Evolutionary conservation across 1,284 basidiomycete species (phyloP).

Genomic region (Ganoderma multipileum): DNA sequence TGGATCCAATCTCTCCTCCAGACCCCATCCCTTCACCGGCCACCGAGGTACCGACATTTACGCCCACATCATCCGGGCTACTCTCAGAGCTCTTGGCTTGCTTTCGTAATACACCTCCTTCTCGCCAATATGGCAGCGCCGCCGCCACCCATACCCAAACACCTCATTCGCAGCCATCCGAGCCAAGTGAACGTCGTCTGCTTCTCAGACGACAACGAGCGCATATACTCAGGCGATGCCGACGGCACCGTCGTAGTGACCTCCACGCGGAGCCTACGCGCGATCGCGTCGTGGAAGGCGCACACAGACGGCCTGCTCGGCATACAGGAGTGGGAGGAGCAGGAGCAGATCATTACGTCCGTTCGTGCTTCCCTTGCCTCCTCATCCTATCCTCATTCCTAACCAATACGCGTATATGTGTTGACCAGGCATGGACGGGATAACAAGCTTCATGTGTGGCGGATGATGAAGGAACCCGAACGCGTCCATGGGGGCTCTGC

Average conservation of each 20-base stretch:
- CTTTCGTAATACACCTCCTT: neutral
- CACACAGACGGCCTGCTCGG: conserved; percentile 81
- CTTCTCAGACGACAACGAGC: conserved; percentile 73
- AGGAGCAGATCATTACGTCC: conserved; percentile 73
- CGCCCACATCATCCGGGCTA: neutral
- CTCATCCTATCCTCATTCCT: neutral
- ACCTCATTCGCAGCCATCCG: conserved; percentile 78
- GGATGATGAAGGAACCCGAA: conserved; percentile 51
- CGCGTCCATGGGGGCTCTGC: conserved; percentile 62
- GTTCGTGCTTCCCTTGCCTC: conserved; percentile 28
- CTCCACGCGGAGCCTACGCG: conserved; percentile 74
- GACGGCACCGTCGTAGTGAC: conserved; percentile 76
- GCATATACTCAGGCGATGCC: conserved; percentile 84
- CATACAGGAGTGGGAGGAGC: conserved; percentile 72
- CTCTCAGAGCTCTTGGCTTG: neutral
- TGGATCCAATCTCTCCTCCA: neutral
- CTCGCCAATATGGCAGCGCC: conserved; percentile 14
- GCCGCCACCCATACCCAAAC: conserved; percentile 62
- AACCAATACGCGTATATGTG: neutral
- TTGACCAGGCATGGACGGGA: conserved; percentile 80
- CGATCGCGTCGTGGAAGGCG: conserved; percentile 77
- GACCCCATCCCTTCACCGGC: neutral
- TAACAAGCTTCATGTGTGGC: conserved; percentile 81
- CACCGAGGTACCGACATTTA: neutral
- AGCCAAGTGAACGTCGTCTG: conserved; percentile 62